Conservation (phyloP, 306 rosid species). For the Morella rubra region DNA sequence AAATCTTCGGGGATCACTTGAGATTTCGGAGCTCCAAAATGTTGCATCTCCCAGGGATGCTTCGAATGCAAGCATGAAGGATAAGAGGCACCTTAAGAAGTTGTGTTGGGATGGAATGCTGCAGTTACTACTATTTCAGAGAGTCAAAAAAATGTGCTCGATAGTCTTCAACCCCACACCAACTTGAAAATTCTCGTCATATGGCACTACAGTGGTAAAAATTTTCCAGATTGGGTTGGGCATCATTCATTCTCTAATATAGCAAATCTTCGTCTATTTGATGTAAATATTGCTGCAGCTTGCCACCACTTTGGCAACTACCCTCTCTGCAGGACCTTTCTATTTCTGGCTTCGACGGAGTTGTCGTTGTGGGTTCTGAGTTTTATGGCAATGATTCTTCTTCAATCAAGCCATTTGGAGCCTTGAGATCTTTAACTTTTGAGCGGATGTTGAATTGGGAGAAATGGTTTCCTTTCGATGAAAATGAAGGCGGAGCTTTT, state of each 20-base stretch:
- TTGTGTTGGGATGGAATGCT: slow-evolving; percentile 7
- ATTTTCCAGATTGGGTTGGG: slow-evolving; percentile 11
- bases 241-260: slow-evolving; percentile 5
- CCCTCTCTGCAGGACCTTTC: not conserved
- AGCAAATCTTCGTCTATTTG: not conserved
- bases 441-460: not conserved
- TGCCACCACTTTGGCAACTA: slow-evolving; percentile 20
- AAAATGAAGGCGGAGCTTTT: not conserved
- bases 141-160: not conserved
- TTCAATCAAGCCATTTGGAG: not conserved
- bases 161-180: not conserved
- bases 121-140: not conserved
- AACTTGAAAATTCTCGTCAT: not conserved
- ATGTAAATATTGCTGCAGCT: not conserved
- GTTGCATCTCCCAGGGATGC: not conserved
- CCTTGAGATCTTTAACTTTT: not conserved
- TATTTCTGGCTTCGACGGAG: not conserved
- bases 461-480: not conserved
- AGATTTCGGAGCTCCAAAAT: not conserved
- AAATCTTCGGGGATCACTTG: not conserved
- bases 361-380: not conserved
- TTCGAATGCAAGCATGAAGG: not conserved
- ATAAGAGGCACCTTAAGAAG: not conserved
- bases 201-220: not conserved
- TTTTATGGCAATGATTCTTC: slow-evolving; percentile 1